Conservation (phyloP, 2,329 filamentous ascomycete genomes). For the Dichotomopilus funicola region DNA sequence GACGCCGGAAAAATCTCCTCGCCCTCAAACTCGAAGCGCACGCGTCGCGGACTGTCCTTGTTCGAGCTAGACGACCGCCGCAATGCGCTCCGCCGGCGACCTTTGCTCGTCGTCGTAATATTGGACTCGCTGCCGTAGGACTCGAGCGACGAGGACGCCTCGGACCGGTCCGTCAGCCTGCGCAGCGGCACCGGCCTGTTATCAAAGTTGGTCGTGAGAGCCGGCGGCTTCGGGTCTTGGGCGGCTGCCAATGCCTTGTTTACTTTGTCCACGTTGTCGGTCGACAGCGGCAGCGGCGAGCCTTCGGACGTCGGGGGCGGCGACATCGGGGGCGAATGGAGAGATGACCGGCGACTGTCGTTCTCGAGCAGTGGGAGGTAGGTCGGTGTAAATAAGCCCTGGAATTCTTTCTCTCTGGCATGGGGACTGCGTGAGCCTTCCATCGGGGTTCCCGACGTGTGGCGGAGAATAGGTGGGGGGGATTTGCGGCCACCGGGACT, state of each 20-base stretch:
- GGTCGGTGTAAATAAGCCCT: conserved; percentile 56
- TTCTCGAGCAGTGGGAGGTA: conserved; percentile 57
- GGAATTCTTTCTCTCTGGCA: conserved; percentile 53
- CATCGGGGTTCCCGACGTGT: conserved; percentile 32
- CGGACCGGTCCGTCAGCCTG: conserved; percentile 40
- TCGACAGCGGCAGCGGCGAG: conserved; percentile 11
- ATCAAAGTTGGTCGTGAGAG: background rate
- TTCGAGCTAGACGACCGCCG: conserved; percentile 50
- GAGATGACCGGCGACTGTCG: conserved; percentile 23
- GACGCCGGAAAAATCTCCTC: conserved; percentile 54
- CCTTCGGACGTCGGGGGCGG: conserved; percentile 13
- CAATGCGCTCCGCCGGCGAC: conserved; percentile 43
- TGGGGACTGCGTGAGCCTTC: conserved; percentile 40
- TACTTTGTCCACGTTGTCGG: conserved; percentile 16
- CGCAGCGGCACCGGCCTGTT: conserved; percentile 29
- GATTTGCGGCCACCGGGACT: conserved; percentile 25
- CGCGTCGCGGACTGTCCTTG: conserved; percentile 50
- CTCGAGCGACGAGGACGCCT: conserved; percentile 38
- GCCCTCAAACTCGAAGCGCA: conserved; percentile 56
- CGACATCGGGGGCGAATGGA: conserved; percentile 19
- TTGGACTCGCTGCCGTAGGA: conserved; percentile 47
- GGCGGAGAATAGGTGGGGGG: conserved; percentile 36
- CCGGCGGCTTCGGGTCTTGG: conserved; percentile 8
- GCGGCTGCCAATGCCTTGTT: background rate
- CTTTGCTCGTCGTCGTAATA: conserved; percentile 25